phyloP scores from a whole-genome alignment of 1,284 basidiomycete species.

The Polyporus tsugae region DNA sequence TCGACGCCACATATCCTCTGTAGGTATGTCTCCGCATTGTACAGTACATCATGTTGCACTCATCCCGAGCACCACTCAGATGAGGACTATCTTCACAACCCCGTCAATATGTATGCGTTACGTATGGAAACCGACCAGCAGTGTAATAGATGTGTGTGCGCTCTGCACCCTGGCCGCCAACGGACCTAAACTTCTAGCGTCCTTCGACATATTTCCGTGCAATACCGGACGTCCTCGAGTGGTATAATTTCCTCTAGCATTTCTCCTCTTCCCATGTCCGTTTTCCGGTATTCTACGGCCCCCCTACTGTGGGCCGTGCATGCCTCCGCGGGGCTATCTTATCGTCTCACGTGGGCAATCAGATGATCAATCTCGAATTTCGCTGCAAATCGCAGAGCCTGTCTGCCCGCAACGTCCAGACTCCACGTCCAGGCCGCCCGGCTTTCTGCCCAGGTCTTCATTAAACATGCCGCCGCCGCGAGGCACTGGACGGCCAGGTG shows the following conservation, averaged over 20 bases:
- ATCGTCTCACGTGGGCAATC: constrained; percentile 28
- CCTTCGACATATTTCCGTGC: constrained; percentile 9
- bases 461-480: constrained; percentile 21
- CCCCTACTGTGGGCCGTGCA: constrained; percentile 16
- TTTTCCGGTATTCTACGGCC: constrained; percentile 30
- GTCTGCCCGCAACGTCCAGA: neutral
- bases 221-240: constrained; percentile 24
- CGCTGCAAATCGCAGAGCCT: constrained; percentile 17
- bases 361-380: constrained; percentile 24
- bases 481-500: constrained; percentile 18
- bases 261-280: constrained; percentile 18
- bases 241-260: constrained; percentile 7
- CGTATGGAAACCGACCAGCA: constrained; percentile 25
- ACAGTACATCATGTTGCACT: constrained; percentile 22
- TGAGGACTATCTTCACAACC: constrained; percentile 16
- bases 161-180: constrained; percentile 26
- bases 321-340: constrained; percentile 22
- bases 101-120: constrained; percentile 29
- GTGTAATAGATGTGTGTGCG: constrained; percentile 18
- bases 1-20: neutral
- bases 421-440: neutral
- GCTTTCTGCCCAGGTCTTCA: constrained; percentile 6
- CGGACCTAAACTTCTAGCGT: constrained; percentile 17
- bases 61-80: constrained; percentile 4
- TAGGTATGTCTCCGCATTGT: constrained; percentile 19